These are phyloP conservation scores for Coprinopsis strossmayeri DNA, from an alignment of 768 basidiomycete species.

Conservation along the genomic window DNA sequence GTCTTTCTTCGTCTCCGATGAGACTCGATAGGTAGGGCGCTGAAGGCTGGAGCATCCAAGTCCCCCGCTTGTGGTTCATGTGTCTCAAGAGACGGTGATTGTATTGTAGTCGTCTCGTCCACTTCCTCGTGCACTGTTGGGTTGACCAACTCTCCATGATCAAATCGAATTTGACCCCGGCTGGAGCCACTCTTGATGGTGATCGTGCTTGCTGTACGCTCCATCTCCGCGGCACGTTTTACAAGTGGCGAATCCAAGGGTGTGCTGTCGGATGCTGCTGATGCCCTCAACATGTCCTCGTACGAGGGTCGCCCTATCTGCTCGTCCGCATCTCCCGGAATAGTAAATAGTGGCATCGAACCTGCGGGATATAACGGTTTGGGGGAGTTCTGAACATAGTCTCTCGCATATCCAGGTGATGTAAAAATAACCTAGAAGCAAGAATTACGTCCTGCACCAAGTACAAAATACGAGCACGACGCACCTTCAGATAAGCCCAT, in stretches of 20 bases:
- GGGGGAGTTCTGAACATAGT: slow-evolving; percentile 32
- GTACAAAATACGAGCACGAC: slow-evolving; percentile 12
- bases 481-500: slow-evolving; percentile 75
- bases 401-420: slow-evolving; percentile 60
- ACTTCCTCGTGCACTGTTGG: neutral
- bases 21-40: neutral
- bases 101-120: neutral
- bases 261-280: neutral
- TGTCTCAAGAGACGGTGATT: neutral
- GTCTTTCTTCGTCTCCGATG: neutral
- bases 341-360: neutral
- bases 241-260: neutral
- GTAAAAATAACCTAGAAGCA: slow-evolving; percentile 50
- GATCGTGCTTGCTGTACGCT: slow-evolving; percentile 4
- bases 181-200: slow-evolving; percentile 5
- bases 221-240: neutral
- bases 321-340: neutral
- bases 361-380: slow-evolving; percentile 4
- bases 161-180: neutral
- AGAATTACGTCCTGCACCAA: neutral
- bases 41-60: neutral
- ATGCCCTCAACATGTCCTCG: slow-evolving; percentile 24
- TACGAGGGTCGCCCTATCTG: slow-evolving; percentile 37
- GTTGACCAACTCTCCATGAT: slow-evolving; percentile 8
- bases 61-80: neutral